These are phyloP conservation scores for Mesotaenium endlicherianum DNA, from an alignment of 139 green algal genomes.

Conservation along the genomic window DNA sequence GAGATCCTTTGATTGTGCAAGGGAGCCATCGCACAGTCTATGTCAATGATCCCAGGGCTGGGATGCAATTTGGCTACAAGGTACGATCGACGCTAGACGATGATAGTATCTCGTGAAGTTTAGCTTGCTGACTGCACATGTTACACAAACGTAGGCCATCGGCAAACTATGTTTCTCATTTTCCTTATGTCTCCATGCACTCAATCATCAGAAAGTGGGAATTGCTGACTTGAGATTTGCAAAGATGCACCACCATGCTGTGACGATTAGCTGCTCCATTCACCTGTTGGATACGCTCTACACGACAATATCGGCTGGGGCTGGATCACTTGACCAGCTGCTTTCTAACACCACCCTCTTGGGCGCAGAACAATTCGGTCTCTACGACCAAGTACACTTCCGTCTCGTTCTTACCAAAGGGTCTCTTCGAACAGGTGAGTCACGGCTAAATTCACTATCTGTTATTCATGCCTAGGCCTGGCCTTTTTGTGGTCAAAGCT, in stretches of 20 bases:
- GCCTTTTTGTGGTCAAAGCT: neutral
- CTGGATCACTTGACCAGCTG: too few relatives aligned
- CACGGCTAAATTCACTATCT: neutral
- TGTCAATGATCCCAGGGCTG: constrained; percentile 6
- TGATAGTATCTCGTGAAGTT: neutral
- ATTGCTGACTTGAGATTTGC: neutral
- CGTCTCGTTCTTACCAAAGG: constrained; percentile 73
- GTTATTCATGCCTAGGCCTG: neutral
- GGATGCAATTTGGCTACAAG: constrained; percentile 12
- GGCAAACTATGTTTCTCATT: neutral
- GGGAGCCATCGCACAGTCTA: constrained; percentile 23
- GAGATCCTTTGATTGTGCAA: neutral
- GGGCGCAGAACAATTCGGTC: constrained; percentile 64
- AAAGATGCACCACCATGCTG: neutral
- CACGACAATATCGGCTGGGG: too few relatives aligned
- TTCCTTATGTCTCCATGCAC: neutral
- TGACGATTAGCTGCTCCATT: too few relatives aligned
- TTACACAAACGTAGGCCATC: neutral
- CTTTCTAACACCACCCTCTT: too few relatives aligned
- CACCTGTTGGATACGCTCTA: too few relatives aligned
- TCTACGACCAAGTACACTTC: constrained; percentile 76
- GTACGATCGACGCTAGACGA: neutral
- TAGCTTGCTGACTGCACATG: neutral
- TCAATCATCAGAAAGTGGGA: neutral
- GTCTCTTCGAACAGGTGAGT: constrained; percentile 70